Conservation (phyloP, 225 moss, liverwort and hornwort genomes). For the Climacium dendroides region DNA sequence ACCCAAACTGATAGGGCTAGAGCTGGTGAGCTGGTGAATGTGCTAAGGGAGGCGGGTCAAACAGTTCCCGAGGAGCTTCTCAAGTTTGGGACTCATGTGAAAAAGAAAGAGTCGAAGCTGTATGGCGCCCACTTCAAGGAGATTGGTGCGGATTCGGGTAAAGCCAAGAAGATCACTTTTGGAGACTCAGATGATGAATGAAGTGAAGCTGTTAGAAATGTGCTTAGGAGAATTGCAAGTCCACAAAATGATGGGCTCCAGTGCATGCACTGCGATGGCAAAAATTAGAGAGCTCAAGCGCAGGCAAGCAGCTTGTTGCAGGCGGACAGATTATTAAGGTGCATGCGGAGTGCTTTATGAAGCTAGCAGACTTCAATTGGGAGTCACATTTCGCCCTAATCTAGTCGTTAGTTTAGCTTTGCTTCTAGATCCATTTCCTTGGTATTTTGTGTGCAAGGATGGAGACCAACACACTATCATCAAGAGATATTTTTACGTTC, state of each 20-base stretch:
- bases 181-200: conserved; percentile 71
- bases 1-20: conserved; percentile 42
- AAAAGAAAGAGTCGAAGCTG: conserved; percentile 93
- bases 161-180: conserved; percentile 89
- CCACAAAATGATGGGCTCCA: background rate
- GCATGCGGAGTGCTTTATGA: background rate
- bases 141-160: conserved; percentile 53
- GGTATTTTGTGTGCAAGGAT: background rate
- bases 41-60: conserved; percentile 79
- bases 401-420: background rate
- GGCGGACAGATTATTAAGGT: background rate
- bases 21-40: conserved; percentile 94
- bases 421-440: background rate
- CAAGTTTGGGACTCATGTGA: conserved; percentile 96
- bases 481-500: background rate
- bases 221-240: background rate
- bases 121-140: conserved; percentile 97
- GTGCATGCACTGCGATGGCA: background rate
- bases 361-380: background rate
- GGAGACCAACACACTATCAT: background rate
- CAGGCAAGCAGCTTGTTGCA: background rate
- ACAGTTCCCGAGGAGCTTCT: conserved; percentile 71
- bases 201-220: background rate
- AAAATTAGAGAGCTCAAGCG: background rate
- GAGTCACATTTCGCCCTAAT: background rate